Percentiles rank a stretch among this genome's conserved stretches.
Evolutionary conservation across 2,329 filamentous ascomycete species (phyloP).

Genomic region (Pseudogymnoascus sp.): DNA sequence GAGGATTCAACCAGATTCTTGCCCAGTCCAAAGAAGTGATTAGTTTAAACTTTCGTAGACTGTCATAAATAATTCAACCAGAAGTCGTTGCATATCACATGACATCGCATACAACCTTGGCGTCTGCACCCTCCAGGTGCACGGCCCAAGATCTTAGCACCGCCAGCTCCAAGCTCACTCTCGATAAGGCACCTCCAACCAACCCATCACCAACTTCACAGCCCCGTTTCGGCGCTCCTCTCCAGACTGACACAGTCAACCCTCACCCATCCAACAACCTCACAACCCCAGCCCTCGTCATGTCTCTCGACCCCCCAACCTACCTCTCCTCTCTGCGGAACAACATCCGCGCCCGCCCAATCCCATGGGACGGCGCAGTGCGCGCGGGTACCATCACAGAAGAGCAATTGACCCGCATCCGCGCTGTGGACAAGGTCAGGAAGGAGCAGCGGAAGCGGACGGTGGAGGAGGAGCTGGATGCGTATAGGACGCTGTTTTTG

Average conservation of each 20-base stretch:
- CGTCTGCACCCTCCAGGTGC: not conserved
- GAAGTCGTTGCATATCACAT: not conserved
- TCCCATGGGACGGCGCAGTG: conserved; percentile 96
- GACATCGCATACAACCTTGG: not conserved
- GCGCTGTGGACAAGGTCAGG: conserved; percentile 90
- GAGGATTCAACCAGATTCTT: not conserved
- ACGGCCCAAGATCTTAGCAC: not conserved
- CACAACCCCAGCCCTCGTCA: conserved; percentile 30
- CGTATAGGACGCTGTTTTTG: conserved; percentile 73
- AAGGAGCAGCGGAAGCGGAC: conserved; percentile 81
- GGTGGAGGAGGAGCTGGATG: conserved; percentile 70
- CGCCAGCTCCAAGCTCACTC: not conserved
- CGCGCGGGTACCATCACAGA: conserved; percentile 90
- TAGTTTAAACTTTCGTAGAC: not conserved
- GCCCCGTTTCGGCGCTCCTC: not conserved
- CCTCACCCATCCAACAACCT: not conserved
- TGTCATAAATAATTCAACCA: too few relatives aligned
- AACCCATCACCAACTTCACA: not conserved
- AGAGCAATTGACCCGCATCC: conserved; percentile 89
- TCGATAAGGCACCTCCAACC: not conserved
- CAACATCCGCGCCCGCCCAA: conserved; percentile 92
- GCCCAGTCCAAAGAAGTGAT: not conserved
- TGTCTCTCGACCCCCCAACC: conserved; percentile 88
- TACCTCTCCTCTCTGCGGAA: conserved; percentile 85
- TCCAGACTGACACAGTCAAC: not conserved